Base-by-base conservation (phyloP, 179 eudicot species). In the Gypsophila paniculata region DNA sequence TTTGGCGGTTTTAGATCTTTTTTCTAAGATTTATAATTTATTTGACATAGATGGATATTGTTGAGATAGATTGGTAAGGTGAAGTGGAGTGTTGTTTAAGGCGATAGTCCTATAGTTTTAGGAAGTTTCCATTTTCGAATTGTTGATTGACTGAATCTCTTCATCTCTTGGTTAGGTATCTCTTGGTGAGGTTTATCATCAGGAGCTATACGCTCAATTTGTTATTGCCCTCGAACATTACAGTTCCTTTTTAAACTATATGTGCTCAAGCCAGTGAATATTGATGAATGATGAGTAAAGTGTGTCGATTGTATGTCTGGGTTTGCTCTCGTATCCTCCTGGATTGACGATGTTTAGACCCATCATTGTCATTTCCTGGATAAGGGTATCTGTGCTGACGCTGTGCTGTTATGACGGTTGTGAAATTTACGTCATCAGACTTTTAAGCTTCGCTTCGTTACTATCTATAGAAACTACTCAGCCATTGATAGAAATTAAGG, bases 11-110 rank as follows among this genome's bases (percentile, higher is more conserved):
- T 14, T 8, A 0, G 29, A 25, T 70, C n/a, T n/a, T 44, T 8
- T 19, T 26, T 61, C 7, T 61, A 25, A 26, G 65, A 18, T 42
- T 42, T 42, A 6, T 42, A 42, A 9, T 8, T 42, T 6, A 0
- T 42, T 21, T 46, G 71, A 51, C 2, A n/a, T 11, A 10, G 2
- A 55, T 53, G 65, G 69, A 49, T 14, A 51, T 32, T 22, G 25
- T 13, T 52, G 61, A 72, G 62, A 29, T 29, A 29, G 34, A 29
- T 29, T 34, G 0, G 66, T n/a, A 62, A 36, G 67, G 48, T 62
- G 5, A 62, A 62, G 23, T 62, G 67, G 48, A 36, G 23, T 62
- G 23, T 36, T 21, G 36, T 62, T 25, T 62, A 34, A 62, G 67
- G 23, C n/a, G 25, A n/a, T 36, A n/a, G 22, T 32, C 46, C 3